Percentiles rank a stretch among this genome's conserved stretches.
These are phyloP conservation scores for Calonectria ilicicola DNA, from an alignment of 2,329 filamentous ascomycete genomes.

Conservation along the genomic window DNA sequence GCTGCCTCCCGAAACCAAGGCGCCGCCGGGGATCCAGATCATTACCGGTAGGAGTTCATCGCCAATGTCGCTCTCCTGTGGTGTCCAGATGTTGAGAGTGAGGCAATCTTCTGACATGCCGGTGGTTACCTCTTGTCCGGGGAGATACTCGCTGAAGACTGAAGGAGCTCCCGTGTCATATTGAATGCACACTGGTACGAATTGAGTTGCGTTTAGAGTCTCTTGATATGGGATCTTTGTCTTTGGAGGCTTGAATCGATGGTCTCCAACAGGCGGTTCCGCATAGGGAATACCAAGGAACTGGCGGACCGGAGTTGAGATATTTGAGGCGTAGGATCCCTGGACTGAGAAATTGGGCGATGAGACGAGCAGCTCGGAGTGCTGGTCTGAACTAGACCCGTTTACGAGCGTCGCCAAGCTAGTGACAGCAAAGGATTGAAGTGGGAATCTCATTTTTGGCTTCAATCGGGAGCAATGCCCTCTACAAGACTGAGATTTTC, in stretches of 20 bases:
- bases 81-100: slow-evolving; percentile 14
- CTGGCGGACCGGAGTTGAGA: slow-evolving; percentile 2
- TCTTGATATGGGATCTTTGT: slow-evolving; percentile 9
- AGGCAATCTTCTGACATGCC: slow-evolving; percentile 20
- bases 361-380: background rate
- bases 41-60: slow-evolving; percentile 12
- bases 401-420: background rate
- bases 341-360: slow-evolving; percentile 16
- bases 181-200: slow-evolving; percentile 15
- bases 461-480: background rate
- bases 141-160: background rate
- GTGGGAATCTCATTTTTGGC: background rate
- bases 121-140: background rate
- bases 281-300: slow-evolving; percentile 18
- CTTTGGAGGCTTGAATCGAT: slow-evolving; percentile 4
- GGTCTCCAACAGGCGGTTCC: background rate
- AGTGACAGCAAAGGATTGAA: background rate
- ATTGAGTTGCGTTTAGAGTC: slow-evolving; percentile 9
- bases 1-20: slow-evolving; percentile 6
- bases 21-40: slow-evolving; percentile 16
- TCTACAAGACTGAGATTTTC: background rate
- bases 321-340: slow-evolving; percentile 5
- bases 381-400: background rate
- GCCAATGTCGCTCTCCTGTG: background rate
- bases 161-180: background rate